Evolutionary conservation across 2,329 filamentous ascomycete genomes (phyloP).

Genomic region (Penicillium sp.): DNA sequence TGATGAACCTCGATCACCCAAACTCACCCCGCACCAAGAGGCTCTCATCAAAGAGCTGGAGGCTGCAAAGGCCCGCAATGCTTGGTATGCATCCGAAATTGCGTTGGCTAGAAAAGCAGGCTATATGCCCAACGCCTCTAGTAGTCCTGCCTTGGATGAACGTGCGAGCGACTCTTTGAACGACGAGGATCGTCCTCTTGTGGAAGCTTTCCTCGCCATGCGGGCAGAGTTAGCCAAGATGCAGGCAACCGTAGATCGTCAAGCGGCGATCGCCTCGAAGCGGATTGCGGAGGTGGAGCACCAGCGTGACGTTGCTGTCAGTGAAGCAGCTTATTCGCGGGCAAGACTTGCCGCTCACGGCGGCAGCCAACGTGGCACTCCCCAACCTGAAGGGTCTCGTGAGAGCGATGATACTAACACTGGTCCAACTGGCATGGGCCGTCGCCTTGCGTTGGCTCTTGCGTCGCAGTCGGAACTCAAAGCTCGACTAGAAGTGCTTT

Average conservation of each 20-base stretch:
- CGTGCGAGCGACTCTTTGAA: slow-evolving; percentile 71
- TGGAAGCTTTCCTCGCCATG: slow-evolving; percentile 91
- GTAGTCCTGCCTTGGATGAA: slow-evolving; percentile 69
- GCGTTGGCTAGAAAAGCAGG: slow-evolving; percentile 86
- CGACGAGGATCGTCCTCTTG: slow-evolving; percentile 84
- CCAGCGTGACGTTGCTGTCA: slow-evolving; percentile 88
- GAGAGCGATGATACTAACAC: slow-evolving; percentile 55
- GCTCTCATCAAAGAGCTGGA: slow-evolving; percentile 83
- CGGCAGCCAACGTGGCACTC: slow-evolving; percentile 57
- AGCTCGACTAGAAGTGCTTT: slow-evolving; percentile 63
- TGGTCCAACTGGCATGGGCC: slow-evolving; percentile 67
- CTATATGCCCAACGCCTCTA: slow-evolving; percentile 66
- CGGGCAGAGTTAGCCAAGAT: slow-evolving; percentile 82
- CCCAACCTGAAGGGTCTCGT: slow-evolving; percentile 47
- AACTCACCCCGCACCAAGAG: slow-evolving; percentile 46
- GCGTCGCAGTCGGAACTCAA: slow-evolving; percentile 75
- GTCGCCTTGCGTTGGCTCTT: slow-evolving; percentile 75
- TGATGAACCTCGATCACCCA: slow-evolving; percentile 44
- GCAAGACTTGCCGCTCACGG: slow-evolving; percentile 82
- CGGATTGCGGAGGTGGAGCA: slow-evolving; percentile 91
- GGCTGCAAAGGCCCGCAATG: slow-evolving; percentile 74
- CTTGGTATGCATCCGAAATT: slow-evolving; percentile 94
- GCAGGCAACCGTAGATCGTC: slow-evolving; percentile 81
- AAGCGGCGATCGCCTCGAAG: slow-evolving; percentile 76
- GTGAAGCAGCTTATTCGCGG: slow-evolving; percentile 90